phyloP scores from a whole-genome alignment of 2,329 filamentous ascomycete genomes.

The Aureobasidium sp. region DNA sequence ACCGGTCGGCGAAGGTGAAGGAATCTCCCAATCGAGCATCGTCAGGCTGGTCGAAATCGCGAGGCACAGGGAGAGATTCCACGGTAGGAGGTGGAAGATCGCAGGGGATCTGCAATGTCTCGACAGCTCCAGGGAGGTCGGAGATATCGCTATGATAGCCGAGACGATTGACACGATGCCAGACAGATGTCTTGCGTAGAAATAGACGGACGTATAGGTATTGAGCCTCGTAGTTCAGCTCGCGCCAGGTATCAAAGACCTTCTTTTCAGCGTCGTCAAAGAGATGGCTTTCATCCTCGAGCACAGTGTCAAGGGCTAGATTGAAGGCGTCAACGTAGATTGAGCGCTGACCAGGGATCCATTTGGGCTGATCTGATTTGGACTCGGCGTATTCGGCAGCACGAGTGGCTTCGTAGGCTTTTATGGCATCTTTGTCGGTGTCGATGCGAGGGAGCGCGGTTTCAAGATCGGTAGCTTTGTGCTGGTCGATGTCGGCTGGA shows the following conservation, averaged over 20 bases:
- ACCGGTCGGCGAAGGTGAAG: conserved; percentile 77
- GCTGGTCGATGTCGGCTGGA: conserved; percentile 18
- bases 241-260: conserved; percentile 70
- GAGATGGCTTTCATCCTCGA: conserved; percentile 80
- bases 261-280: conserved; percentile 73
- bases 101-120: conserved; percentile 53
- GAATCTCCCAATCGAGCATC: conserved; percentile 44
- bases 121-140: conserved; percentile 60
- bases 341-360: conserved; percentile 72
- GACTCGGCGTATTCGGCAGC: conserved; percentile 25
- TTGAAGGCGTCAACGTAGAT: conserved; percentile 98
- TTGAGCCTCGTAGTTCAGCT: conserved; percentile 73
- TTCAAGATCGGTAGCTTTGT: conserved; percentile 56
- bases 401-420: conserved; percentile 64
- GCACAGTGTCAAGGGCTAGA: conserved; percentile 77
- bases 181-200: conserved; percentile 80
- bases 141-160: conserved; percentile 78
- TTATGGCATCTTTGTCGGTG: conserved; percentile 63
- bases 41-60: conserved; percentile 42
- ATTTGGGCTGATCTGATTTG: conserved; percentile 46
- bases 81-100: conserved; percentile 45
- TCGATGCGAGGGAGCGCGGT: conserved; percentile 61
- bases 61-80: conserved; percentile 35
- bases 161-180: conserved; percentile 75
- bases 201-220: conserved; percentile 94